Evolutionary conservation across 2,329 filamentous ascomycete species (phyloP), one percentile per base, ranked within the genome.

Genomic region (Cercospora brassicicola): DNA sequence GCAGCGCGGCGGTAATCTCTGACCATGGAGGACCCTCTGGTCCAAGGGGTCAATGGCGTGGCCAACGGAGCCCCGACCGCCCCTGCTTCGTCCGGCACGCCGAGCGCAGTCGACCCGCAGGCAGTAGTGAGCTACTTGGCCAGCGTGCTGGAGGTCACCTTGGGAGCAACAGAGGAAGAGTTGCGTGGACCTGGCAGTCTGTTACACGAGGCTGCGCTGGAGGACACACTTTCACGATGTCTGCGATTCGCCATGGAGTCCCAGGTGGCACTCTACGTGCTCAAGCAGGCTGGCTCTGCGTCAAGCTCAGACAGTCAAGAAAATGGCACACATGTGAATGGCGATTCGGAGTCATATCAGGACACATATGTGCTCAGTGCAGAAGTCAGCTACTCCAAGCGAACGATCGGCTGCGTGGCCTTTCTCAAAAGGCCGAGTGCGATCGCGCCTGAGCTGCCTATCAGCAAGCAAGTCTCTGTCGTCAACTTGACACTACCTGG

Each of bases 361-460:
- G 94, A 94, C 81, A 86, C 86, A 60, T 99, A 96, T 79, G 90
- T 87, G 20, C 86, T 98, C 71, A 90, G 92, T 53, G 88, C 89
- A 72, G 94, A 98, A 76, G 89, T 98, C 72, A 89, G 90, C 30
- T 91, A 91, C 59, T 90, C 91, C 33, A 84, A 90, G 56, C 90
- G 90, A n/a, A 96, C 93, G 55, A 87, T 91, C 56, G 90, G 92
- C 59, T 97, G 92, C 73, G 89, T 98, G 71, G 91, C 93, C 66
- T 88, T 99, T 75, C 87, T 97, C 73, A 99, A 99, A 84, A 89
- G 93, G 65, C 91, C 94, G 64, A 89, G 90, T 78, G 91, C 94
- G 62, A 92, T 99, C 81, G 92, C 97, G 79, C 89, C 92, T 68
- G 87, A 87, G 74, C 84, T 93, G 78, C 91, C 94, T 67, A 88